A percentile compares a stretch with the other conserved stretches of the same genome.
Conservation (phyloP, 1,139 yeast species). For the Wickerhamiella infanticola region DNA sequence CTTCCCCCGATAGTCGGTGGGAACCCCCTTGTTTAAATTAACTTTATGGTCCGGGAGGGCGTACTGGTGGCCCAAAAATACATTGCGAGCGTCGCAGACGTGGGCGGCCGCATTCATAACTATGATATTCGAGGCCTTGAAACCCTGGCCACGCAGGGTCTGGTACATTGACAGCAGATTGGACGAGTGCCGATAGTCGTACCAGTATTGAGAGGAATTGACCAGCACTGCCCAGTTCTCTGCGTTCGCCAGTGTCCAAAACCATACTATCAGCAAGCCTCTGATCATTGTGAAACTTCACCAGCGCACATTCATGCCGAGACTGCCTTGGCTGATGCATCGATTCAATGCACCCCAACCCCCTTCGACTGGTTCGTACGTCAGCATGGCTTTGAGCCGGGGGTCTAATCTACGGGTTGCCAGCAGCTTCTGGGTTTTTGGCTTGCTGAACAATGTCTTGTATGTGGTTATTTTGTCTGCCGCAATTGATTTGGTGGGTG, state of each 20-base stretch:
- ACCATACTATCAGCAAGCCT: no score
- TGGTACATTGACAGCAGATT: slow-evolving; percentile 5
- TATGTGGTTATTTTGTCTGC: slow-evolving; percentile 87
- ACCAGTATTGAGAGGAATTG: slow-evolving; percentile 4
- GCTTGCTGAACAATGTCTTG: slow-evolving; percentile 71
- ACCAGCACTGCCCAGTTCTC: slow-evolving; percentile 7
- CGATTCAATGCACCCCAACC: no score
- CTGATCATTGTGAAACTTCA: no score
- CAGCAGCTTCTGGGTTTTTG: slow-evolving; percentile 55
- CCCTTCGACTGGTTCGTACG: no score
- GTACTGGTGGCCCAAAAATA: slow-evolving; percentile 1
- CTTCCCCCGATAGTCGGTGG: slow-evolving; percentile 4
- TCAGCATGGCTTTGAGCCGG: no score
- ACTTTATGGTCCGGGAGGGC: background rate
- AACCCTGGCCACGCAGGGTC: slow-evolving; percentile 2
- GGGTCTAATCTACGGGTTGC: background rate
- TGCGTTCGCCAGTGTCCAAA: background rate
- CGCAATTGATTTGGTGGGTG: slow-evolving; percentile 82
- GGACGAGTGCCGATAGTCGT: slow-evolving; percentile 7
- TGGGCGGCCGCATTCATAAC: slow-evolving; percentile 4
- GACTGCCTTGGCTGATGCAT: no score
- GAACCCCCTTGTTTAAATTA: background rate
- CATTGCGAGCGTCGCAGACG: slow-evolving; percentile 6
- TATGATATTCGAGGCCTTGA: slow-evolving; percentile 1
- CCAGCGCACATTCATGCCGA: no score